Base-by-base conservation (phyloP, 164 flowering plant genomes). In the Akebia trifoliata region DNA sequence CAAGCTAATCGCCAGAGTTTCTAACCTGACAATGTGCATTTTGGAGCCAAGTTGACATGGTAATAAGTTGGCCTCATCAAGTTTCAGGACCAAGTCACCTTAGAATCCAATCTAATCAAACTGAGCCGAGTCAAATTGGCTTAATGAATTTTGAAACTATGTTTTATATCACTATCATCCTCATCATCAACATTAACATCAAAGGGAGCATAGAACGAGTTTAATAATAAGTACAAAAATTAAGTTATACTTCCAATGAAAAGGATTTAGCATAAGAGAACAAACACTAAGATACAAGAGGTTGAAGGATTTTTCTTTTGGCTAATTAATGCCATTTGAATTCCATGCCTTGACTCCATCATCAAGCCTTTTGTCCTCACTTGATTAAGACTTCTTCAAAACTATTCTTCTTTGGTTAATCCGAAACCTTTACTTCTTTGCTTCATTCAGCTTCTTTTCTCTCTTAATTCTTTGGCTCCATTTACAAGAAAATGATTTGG, bases 321-420 rank as follows among this genome's bases (percentile, higher is more conserved):
- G 24, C n/a, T 36, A 26, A 20, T 55, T 49, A 42, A 36, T 52
- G 24, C 50, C 40, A 24, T 57, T 15, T 39, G 28, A 40, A 38
- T 44, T 17, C 53, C 58, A 50, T 47, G 15, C 52, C 72, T 57
- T 69, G 68, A 56, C 79, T 61, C 52, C 58, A 63, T 45, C 40
- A 43, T 69, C 73, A 54, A 18, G 49, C 48, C 34, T 25, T 62
- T 62, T 67, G 76, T 77, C 78, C 44, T 62, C 72, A 56, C 54
- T 64, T n/a, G n/a, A n/a, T 42, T 43, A 43, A 56, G 65, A 53
- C 60, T 50, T 53, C 46, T 37, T 64, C 55, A 11, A 8, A 28
- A 12, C 39, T 9, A n/a, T 18, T 40, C n/a, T 58, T 38, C 68
- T 39, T 60, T 11, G 68, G 26, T 39, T 31, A 29, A 22, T 56